Evolutionary conservation across 257 asterid genomes (phyloP), one percentile per base, ranked within the genome.

Genomic region (Penstemon newberryi): DNA sequence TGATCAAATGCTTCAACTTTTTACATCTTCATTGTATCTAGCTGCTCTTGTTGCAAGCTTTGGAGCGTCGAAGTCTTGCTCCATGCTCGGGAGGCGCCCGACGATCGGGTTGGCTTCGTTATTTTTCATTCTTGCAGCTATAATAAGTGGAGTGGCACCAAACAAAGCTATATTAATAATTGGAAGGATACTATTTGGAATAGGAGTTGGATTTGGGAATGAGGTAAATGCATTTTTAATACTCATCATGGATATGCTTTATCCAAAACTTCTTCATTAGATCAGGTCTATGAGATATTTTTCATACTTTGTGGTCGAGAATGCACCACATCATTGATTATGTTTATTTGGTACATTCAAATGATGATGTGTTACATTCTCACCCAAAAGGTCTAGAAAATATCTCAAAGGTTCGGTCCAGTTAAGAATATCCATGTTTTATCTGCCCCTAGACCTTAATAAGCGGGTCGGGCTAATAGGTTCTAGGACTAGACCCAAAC

Each of bases 11-110:
- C 79, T 84, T 18, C 89, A 84, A 54, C 84, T 84, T 5, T 84
- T 84, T 65, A 84, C 89, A 0, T 84, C 89, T 0, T 84, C 89
- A 2, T 19, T 84, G 60, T 84, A 84, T 18, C 54, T 84, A 10
- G 82, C 89, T 12, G 84, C 86, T 0, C 69, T 84, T 4, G 71
- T 78, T 6, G 40, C 85, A 1, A 84, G 86, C 68, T 81, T 81
- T 12, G 75, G 73, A 44, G 49, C 60, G 6, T 65, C 46, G 10
- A 51, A n/a, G 4, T 4, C 13, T 5, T 49, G 36, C 11, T 33
- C 36, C 7, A 1, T 49, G 5, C 15, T 49, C 1, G 70, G 70
- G 13, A 19, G 70, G 36, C 43, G 44, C 1, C 49, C 60, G 7
- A 65, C 60, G 4, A 65, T 65, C 10, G 7, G 41, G 3, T 12